These are phyloP conservation scores for Pisolithus marmoratus DNA, from an alignment of 768 basidiomycete species.

Conservation along the genomic window DNA sequence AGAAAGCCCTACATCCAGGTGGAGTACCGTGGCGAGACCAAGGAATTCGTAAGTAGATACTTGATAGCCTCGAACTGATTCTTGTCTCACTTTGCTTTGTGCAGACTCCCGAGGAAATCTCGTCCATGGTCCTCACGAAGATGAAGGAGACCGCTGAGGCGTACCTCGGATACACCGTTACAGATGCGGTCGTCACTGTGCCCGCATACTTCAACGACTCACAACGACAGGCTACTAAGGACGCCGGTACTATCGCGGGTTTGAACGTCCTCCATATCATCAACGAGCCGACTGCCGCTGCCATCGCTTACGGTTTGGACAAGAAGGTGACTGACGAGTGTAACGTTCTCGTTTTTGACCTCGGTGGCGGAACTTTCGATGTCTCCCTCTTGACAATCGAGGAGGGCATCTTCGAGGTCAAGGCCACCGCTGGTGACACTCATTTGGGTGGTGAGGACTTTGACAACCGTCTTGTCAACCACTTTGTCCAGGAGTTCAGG, in stretches of 20 bases:
- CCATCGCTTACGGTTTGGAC: constrained; percentile 45
- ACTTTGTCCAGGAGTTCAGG: no score
- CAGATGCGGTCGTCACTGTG: constrained; percentile 82
- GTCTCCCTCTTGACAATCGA: no score
- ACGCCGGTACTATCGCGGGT: constrained; percentile 42
- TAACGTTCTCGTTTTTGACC: constrained; percentile 58
- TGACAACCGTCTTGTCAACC: no score
- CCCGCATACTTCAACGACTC: constrained; percentile 66
- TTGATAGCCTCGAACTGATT: not conserved
- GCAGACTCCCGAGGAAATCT: constrained; percentile 54
- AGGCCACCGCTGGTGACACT: no score
- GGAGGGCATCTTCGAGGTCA: no score
- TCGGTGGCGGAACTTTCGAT: constrained; percentile 50
- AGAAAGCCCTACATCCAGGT: not conserved
- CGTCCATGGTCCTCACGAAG: not conserved
- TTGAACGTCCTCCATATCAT: constrained; percentile 42
- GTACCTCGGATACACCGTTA: constrained; percentile 49
- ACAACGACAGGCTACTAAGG: constrained; percentile 42
- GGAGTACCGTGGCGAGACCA: not conserved
- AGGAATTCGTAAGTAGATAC: not conserved
- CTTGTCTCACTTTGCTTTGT: constrained; percentile 59
- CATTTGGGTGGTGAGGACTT: no score
- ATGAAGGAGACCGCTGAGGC: constrained; percentile 47
- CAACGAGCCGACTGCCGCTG: constrained; percentile 46
- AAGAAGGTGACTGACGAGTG: constrained; percentile 31